A percentile compares a stretch with the other conserved stretches of the same genome.
These are phyloP conservation scores for Eucalyptus cladocalyx DNA, from an alignment of 345 rosid species.

Conservation along the genomic window DNA sequence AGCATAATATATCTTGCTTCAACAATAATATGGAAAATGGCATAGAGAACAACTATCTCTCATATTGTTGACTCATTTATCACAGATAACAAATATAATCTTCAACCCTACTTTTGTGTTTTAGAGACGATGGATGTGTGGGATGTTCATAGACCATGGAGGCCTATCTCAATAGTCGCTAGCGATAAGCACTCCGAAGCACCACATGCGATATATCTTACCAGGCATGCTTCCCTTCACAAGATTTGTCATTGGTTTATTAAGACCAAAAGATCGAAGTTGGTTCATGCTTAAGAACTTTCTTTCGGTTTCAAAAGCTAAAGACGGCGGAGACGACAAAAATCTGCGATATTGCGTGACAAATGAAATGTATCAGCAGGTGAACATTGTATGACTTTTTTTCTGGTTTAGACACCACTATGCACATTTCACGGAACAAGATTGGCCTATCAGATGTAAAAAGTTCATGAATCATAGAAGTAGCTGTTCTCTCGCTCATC, in stretches of 20 bases:
- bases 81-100: background rate
- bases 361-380: background rate
- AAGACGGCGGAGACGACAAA: background rate
- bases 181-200: conserved; percentile 24
- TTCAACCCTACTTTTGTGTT: background rate
- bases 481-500: background rate
- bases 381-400: background rate
- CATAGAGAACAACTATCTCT: background rate
- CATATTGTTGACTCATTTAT: rapidly evolving
- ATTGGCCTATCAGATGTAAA: too few relatives aligned
- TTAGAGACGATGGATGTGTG: conserved; percentile 47
- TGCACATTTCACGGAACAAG: background rate
- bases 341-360: background rate
- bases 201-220: conserved; percentile 54
- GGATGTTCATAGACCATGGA: conserved; percentile 24
- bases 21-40: background rate
- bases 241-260: background rate
- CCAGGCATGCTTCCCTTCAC: conserved; percentile 36
- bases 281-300: background rate
- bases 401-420: background rate
- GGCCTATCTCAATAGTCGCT: conserved; percentile 44
- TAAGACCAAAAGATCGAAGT: background rate
- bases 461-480: background rate
- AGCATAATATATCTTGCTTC: background rate
- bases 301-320: background rate